Base-by-base conservation (phyloP, 805 yeast species). In the Candida incommunis region DNA sequence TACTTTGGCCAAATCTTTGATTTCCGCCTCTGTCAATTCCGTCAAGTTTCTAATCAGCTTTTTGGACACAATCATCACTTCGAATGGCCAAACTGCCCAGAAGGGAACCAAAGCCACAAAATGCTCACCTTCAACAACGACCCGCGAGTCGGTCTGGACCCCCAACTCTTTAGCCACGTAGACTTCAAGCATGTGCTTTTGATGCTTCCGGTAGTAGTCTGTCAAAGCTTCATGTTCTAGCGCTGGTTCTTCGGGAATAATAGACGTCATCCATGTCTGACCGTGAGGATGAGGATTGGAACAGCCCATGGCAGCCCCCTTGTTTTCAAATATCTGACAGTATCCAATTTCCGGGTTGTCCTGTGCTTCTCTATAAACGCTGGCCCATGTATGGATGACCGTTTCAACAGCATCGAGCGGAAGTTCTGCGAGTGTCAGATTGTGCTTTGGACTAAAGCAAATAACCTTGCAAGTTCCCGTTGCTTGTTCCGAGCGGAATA, bases 1-100 rank as follows among this genome's bases (percentile, higher is more conserved):
- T 22, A 75, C 67, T 11, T 62, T 58, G 1, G 86, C 85, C 51
- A 81, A 68, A 50, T 79, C 84, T 3, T 35, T 18, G 46, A 67
- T 69, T 50, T 80, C 75, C 47, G 62, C 58, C 3, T 62, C 66
- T 23, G 61, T 62, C 51, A 79, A 71, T 23, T 71, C 71, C n/a
- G 20, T 16, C 16, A 54, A 50, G 5, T 54, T 52, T 35, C 61
- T 63, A 13, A 79, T 57, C 47, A 77, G 78, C 13, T 64, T 59
- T 54, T 75, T 75, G n/a, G 84, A 58, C 3, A 80, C 61, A 26
- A 81, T 63, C 63, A 81, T 62, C 3, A 84, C 76, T 61, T 81
- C 87, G 57, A 80, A 81, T 15, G 90, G 90, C 88, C 88, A 81
- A 27, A 76, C 68, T 3, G 87, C 88, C 90, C 90, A 81, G 58